phyloP scores from a whole-genome alignment of 1,284 basidiomycete genomes.

The Cryptococcus sp. region DNA sequence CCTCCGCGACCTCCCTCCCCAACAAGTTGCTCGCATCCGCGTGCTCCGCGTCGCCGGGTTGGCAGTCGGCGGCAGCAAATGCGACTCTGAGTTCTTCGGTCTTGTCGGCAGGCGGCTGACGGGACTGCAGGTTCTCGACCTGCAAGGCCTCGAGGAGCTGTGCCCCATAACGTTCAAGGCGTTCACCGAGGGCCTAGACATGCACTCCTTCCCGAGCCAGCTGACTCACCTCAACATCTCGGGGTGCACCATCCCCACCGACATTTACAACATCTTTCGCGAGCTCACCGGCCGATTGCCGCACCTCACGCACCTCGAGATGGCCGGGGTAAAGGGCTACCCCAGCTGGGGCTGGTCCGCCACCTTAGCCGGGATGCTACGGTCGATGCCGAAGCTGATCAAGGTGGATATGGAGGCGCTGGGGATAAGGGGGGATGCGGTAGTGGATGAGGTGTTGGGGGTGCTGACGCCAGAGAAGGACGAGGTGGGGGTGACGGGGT shows the following conservation, averaged over 20 bases:
- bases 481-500: constrained; percentile 54
- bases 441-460: constrained; percentile 68
- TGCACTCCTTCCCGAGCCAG: constrained; percentile 22
- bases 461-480: constrained; percentile 55
- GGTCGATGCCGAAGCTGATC: constrained; percentile 66
- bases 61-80: constrained; percentile 39
- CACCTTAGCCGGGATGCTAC: constrained; percentile 58
- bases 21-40: constrained; percentile 15
- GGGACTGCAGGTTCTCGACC: constrained; percentile 74
- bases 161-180: constrained; percentile 71
- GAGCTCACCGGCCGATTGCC: constrained; percentile 71
- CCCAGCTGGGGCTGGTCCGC: constrained; percentile 12
- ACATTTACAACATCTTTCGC: constrained; percentile 59
- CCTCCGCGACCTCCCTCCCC: constrained; percentile 28
- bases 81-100: constrained; percentile 53
- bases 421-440: constrained; percentile 57
- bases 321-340: constrained; percentile 61
- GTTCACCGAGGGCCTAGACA: constrained; percentile 54
- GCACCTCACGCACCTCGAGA: constrained; percentile 71
- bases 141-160: constrained; percentile 67
- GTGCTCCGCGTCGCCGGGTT: constrained; percentile 60
- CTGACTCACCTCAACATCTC: constrained; percentile 77
- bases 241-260: constrained; percentile 68
- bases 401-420: constrained; percentile 70
- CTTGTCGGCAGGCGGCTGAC: constrained; percentile 63